A percentile compares a stretch with the other conserved stretches of the same genome.
Conservation (phyloP, 176 grass and related monocot species). For the Eremochloa ophiuroides region DNA sequence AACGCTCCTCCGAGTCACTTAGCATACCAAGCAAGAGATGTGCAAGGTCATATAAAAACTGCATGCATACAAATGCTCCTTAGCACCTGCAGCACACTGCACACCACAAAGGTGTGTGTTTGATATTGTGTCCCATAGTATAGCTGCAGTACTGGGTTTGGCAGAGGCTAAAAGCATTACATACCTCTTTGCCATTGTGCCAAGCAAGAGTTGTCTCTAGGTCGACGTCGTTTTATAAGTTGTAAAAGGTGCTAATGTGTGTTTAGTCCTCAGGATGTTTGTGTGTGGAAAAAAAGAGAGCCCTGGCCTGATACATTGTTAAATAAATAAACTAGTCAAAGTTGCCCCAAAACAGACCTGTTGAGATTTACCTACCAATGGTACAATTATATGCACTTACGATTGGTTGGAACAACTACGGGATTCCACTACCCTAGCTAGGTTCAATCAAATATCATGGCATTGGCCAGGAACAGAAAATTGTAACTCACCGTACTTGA, state of each 20-base stretch:
- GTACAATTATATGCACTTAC: constrained; percentile 1
- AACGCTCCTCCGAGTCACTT: too few relatives aligned
- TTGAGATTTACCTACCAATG: constrained; percentile 12
- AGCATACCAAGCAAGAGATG: too few relatives aligned
- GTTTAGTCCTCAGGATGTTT: too few relatives aligned
- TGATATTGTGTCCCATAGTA: too few relatives aligned
- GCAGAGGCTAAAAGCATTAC: not conserved
- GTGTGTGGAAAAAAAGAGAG: not conserved
- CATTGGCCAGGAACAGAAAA: constrained; percentile 10
- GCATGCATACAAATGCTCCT: too few relatives aligned
- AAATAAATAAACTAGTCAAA: not conserved
- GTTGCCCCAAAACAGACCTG: not conserved
- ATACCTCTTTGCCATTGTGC: not conserved
- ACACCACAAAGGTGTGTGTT: too few relatives aligned
- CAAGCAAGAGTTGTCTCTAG: too few relatives aligned
- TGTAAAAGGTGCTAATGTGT: too few relatives aligned
- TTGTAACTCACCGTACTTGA: constrained; percentile 29
- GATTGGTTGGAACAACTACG: constrained; percentile 21
- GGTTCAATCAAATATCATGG: constrained; percentile 34
- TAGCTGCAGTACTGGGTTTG: too few relatives aligned
- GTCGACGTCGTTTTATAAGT: too few relatives aligned
- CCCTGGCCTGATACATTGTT: not conserved
- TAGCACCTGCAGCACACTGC: not conserved
- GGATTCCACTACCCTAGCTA: constrained; percentile 29
- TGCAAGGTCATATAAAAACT: too few relatives aligned